A percentile compares a stretch with the other conserved stretches of the same genome.
Conservation (phyloP, 495 filamentous ascomycete species). For the Niebla homalea region DNA sequence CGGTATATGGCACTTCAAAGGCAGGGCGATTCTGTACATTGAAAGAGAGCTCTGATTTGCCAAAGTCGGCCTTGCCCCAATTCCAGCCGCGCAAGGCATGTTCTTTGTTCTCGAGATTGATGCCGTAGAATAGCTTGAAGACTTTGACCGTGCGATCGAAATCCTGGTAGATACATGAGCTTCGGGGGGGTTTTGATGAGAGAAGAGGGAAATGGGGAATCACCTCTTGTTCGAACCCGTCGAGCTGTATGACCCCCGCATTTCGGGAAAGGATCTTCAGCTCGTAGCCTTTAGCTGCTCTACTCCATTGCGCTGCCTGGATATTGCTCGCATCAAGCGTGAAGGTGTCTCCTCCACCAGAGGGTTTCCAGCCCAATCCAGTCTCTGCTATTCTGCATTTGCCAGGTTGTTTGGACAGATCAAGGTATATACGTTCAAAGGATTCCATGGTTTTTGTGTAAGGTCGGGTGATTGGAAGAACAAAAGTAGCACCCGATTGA, state of each 20-base stretch:
- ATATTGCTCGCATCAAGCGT: conserved; percentile 78
- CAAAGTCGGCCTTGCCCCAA: conserved; percentile 97
- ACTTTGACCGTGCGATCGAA: conserved; percentile 77
- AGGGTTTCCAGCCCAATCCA: conserved; percentile 88
- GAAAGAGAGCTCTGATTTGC: conserved; percentile 87
- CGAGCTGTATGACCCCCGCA: conserved; percentile 79
- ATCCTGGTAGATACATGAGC: conserved; percentile 42
- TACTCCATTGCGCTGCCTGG: conserved; percentile 81
- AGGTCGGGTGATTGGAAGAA: not conserved
- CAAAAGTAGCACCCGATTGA: not conserved
- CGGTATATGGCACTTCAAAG: conserved; percentile 94
- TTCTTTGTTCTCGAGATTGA: conserved; percentile 81
- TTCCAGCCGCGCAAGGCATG: conserved; percentile 97
- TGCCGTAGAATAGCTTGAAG: conserved; percentile 93
- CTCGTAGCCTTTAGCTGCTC: conserved; percentile 83
- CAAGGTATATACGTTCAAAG: conserved; percentile 92
- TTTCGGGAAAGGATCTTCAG: conserved; percentile 75
- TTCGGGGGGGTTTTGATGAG: not conserved
- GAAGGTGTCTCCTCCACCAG: conserved; percentile 76
- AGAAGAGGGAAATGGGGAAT: conserved; percentile 1
- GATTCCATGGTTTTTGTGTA: conserved; percentile 47
- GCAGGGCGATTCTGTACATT: conserved; percentile 94
- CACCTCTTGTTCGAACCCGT: conserved; percentile 90
- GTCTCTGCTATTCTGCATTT: conserved; percentile 88
- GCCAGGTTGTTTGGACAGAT: conserved; percentile 78